Base-by-base conservation (phyloP, 2,329 filamentous ascomycete species). In the Lecanicillium sp. region DNA sequence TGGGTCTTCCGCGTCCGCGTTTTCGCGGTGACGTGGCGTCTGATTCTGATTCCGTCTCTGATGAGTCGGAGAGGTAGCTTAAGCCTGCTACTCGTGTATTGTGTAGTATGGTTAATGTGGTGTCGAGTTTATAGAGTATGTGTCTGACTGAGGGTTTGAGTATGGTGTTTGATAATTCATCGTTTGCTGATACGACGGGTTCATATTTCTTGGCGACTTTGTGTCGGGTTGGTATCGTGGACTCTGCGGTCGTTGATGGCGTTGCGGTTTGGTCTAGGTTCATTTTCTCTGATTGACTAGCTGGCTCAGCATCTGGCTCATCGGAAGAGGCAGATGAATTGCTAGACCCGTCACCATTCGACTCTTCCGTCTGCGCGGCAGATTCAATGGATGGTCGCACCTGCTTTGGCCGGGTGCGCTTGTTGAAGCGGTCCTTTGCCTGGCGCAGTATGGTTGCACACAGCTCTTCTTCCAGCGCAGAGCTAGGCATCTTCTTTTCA, bases 61-160 rank as follows among this genome's bases (percentile, higher is more conserved):
- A 59, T 36, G 66, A 62, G 47, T 62, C 57, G 30, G 62, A 62
- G 40, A 60, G 47, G 38, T 61, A 48, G 45, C 48, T 64, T 40
- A 63, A 61, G 17, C 56, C 50, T 3, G 77, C 71, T 31, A 74
- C 62, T 28, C 81, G 74, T 1, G 76, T 70, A 42, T 80, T 76
- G 53, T 89, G 86, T 12, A 97, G 67, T 4, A 80, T 75, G 20
- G 70, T 66, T 5, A 95, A 71, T 1, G 90, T 69, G 5, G 66
- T 58, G 49, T 96, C 87, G 2, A 95, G 55, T 27, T 78, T 75
- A 2, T 69, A 61, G 8, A 95, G 66, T 13, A 89, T 72, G 47
- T 86, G 81, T n/a, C 80, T 71, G 10, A 84, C 71, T 0, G 77
- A 71, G 0, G 87, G 86, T 1, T 72, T 71, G 13, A 95, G 64